A percentile compares a stretch with the other conserved stretches of the same genome.
Conservation (phyloP, 2,329 filamentous ascomycete species). For the Alternaria infectoria region DNA sequence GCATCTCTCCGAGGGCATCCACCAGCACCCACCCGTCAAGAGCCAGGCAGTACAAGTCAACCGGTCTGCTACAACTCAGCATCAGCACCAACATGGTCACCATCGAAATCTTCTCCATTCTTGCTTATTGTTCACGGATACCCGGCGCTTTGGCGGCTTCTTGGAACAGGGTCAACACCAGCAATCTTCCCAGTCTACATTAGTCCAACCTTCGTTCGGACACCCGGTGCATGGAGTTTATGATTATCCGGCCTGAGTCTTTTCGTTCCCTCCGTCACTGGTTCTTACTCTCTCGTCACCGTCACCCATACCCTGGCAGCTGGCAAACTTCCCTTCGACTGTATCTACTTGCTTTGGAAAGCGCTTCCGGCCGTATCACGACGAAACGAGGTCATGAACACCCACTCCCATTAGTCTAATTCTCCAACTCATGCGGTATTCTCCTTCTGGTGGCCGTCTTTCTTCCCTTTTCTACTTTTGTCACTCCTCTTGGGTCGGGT, state of each 20-base stretch:
- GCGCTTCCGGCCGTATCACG: constrained; percentile 37
- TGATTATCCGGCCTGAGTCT: constrained; percentile 29
- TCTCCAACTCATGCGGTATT: constrained; percentile 17
- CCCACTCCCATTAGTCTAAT: constrained; percentile 32
- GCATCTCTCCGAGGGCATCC: constrained; percentile 19
- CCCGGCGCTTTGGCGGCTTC: constrained; percentile 38
- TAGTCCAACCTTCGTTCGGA: constrained; percentile 28
- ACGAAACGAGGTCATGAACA: constrained; percentile 47
- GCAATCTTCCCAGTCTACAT: constrained; percentile 20
- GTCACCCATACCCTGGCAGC: constrained; percentile 1
- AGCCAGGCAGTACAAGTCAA: constrained; percentile 13
- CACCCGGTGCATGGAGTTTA: constrained; percentile 32
- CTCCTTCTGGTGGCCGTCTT: constrained; percentile 9
- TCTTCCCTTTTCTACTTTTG: constrained; percentile 19
- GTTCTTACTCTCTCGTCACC: constrained; percentile 2
- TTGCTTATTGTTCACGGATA: constrained; percentile 48
- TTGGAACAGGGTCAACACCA: constrained; percentile 31
- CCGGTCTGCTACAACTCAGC: constrained; percentile 13
- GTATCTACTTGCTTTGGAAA: constrained; percentile 44
- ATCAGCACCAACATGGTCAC: constrained; percentile 29
- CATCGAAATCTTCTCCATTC: constrained; percentile 44
- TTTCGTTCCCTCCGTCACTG: constrained; percentile 5
- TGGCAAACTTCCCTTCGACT: constrained; percentile 26
- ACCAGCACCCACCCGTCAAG: constrained; percentile 19
- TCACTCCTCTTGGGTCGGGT: constrained; percentile 10